Evolutionary conservation across 768 basidiomycete genomes (phyloP), one percentile per base, ranked within the genome.

Genomic region (Rhodocollybia butyracea): DNA sequence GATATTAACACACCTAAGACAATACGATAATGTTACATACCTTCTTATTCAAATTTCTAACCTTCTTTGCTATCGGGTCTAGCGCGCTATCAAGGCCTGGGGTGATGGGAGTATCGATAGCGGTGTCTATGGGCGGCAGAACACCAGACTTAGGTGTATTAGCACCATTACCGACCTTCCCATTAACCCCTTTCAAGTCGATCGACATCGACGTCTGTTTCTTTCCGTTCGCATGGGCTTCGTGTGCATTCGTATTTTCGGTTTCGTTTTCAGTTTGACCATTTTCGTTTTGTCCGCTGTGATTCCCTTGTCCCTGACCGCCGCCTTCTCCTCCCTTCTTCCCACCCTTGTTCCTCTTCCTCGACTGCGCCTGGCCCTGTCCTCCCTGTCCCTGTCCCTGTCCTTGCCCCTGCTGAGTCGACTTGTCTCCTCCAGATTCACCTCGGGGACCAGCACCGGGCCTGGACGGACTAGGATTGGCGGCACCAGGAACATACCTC

Each of bases 41-140:
- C 86, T 97, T 99, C 81, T 99, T 99, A 68, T 83, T 91, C 70
- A 99, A 65, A 68, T 97, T 98, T 63, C 97, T 80, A 46, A 89
- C 82, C 80, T 96, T 98, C 84, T 98, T 99, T 46, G 91, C 89
- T 43, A 77, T 69, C 3, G 91, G 82, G 67, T 97, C 94, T 56
- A 90, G 71, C n/a, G 75, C 74, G 50, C 68, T 69, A 17, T 85
- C 86, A 21, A 68, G 70, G 2, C 77, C 81, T 32, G 88, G 80
- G 24, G 83, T 84, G 1, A 74, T 68, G 11, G 84, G 82, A 24
- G 78, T 73, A 8, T 75, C 52, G 31, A 67, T 39, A 7, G 63
- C 38, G 24, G 50, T 42, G 19, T 59, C 48, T 5, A 60, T 43
- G 19, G 61, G 61, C 38, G 46, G 43, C 26, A 56, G 56, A 29